phyloP scores from a whole-genome alignment of 2,329 filamentous ascomycete genomes.

The Penicillium frequentans region DNA sequence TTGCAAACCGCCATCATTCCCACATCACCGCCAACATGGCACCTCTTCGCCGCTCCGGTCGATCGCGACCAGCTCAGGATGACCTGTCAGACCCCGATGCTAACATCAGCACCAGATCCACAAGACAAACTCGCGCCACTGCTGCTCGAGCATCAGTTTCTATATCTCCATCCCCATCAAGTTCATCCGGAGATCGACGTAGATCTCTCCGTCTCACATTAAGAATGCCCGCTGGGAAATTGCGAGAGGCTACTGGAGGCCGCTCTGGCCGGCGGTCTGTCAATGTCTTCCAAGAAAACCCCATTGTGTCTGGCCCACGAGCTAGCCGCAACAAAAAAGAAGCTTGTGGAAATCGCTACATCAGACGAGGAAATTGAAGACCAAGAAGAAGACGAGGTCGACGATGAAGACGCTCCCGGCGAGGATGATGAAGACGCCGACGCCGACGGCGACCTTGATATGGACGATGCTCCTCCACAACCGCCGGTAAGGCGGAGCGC shows the following conservation, averaged over 20 bases:
- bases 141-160: slow-evolving; percentile 34
- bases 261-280: slow-evolving; percentile 32
- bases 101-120: slow-evolving; percentile 39
- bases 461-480: slow-evolving; percentile 48
- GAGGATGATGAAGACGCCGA: slow-evolving; percentile 43
- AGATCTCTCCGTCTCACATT: slow-evolving; percentile 50
- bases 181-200: slow-evolving; percentile 35
- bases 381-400: slow-evolving; percentile 44
- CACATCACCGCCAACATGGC: slow-evolving; percentile 28
- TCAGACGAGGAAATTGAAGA: slow-evolving; percentile 50
- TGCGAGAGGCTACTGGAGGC: slow-evolving; percentile 48
- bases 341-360: slow-evolving; percentile 46
- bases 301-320: slow-evolving; percentile 47
- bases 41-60: slow-evolving; percentile 39
- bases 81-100: slow-evolving; percentile 30
- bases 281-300: slow-evolving; percentile 49
- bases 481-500: slow-evolving; percentile 38
- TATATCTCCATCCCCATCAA: slow-evolving; percentile 37
- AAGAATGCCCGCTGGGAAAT: slow-evolving; percentile 51
- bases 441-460: slow-evolving; percentile 40
- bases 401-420: slow-evolving; percentile 38
- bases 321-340: slow-evolving; percentile 46
- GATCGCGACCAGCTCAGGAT: slow-evolving; percentile 33
- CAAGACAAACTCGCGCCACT: slow-evolving; percentile 35
- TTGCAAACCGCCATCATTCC: neutral